These are phyloP conservation scores for Eleusine coracana DNA, from an alignment of 176 grass and related monocot genomes.

Conservation along the genomic window DNA sequence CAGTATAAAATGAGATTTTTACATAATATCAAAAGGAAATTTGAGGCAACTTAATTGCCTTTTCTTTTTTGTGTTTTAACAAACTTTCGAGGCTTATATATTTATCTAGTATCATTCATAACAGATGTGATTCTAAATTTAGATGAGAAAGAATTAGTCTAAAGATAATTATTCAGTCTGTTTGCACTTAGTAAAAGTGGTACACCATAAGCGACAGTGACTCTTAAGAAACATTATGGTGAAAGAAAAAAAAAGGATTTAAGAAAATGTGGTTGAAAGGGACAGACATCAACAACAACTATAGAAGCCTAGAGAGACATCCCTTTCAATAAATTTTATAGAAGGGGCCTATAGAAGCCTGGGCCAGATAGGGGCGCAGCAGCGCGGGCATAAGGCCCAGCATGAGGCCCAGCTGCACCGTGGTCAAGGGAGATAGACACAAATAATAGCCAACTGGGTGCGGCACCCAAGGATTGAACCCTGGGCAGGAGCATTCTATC, in stretches of 20 bases:
- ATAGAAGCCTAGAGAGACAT: too few species aligned
- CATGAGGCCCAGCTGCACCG: too few species aligned
- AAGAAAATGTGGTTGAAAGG: too few species aligned
- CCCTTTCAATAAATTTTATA: too few species aligned
- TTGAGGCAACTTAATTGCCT: constrained; percentile 13
- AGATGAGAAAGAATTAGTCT: not conserved
- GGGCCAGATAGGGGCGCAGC: too few species aligned
- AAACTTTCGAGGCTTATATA: constrained; percentile 15
- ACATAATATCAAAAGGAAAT: not conserved
- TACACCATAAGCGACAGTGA: not conserved
- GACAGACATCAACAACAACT: too few species aligned
- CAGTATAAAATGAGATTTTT: constrained; percentile 34
- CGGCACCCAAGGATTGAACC: too few species aligned
- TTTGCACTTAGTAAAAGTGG: constrained; percentile 25
- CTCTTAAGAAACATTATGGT: constrained; percentile 26
- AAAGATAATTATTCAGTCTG: constrained; percentile 18
- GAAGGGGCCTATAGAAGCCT: too few species aligned
- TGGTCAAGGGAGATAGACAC: too few species aligned
- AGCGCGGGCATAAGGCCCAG: too few species aligned
- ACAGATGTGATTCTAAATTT: constrained; percentile 4
- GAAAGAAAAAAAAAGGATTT: constrained; percentile 16
- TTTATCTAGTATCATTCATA: constrained; percentile 24
- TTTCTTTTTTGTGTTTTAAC: constrained; percentile 17
- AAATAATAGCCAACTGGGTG: too few species aligned
- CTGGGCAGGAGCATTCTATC: too few species aligned